These are phyloP conservation scores for Colletotrichum sojae DNA, from an alignment of 2,329 filamentous ascomycete genomes.

Conservation along the genomic window DNA sequence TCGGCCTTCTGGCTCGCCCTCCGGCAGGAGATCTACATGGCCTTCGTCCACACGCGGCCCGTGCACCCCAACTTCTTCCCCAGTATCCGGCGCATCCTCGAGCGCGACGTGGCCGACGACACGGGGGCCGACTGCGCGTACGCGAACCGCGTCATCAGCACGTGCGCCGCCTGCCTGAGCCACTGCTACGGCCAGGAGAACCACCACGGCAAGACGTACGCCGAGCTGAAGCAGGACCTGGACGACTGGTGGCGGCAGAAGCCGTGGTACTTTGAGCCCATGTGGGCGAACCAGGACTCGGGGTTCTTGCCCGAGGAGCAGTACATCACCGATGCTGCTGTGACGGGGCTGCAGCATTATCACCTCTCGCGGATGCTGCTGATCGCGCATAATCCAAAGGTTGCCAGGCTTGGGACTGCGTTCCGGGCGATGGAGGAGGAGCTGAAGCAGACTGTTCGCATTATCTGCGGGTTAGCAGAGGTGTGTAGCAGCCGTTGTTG, in stretches of 20 bases:
- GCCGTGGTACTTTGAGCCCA: slow-evolving; percentile 46
- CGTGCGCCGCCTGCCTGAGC: slow-evolving; percentile 47
- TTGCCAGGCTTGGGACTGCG: slow-evolving; percentile 45
- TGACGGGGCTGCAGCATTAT: slow-evolving; percentile 48
- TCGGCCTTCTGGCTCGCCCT: slow-evolving; percentile 49
- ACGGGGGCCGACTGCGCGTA: slow-evolving; percentile 42
- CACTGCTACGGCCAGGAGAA: slow-evolving; percentile 49
- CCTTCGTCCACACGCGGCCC: slow-evolving; percentile 47
- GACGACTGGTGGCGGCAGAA: slow-evolving; percentile 48
- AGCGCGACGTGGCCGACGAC: slow-evolving; percentile 39
- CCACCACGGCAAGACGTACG: slow-evolving; percentile 44
- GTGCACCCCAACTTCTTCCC: slow-evolving; percentile 47
- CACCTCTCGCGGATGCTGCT: slow-evolving; percentile 47
- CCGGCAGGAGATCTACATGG: slow-evolving; percentile 49
- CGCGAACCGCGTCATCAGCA: slow-evolving; percentile 47
- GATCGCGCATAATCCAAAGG: slow-evolving; percentile 47
- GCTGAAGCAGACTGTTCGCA: slow-evolving; percentile 47
- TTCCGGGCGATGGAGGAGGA: slow-evolving; percentile 47
- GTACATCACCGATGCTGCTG: slow-evolving; percentile 48
- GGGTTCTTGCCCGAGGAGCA: slow-evolving; percentile 44
- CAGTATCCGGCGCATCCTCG: slow-evolving; percentile 41
- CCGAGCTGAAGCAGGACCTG: slow-evolving; percentile 44
- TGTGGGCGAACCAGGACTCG: slow-evolving; percentile 36
- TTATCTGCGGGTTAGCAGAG: slow-evolving; percentile 49
- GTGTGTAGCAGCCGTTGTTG: slow-evolving; percentile 22